Percentiles rank a stretch among this genome's conserved stretches.
These are phyloP conservation scores for Skeletonema grethae DNA, from an alignment of 108 stramenopile species.

Conservation along the genomic window DNA sequence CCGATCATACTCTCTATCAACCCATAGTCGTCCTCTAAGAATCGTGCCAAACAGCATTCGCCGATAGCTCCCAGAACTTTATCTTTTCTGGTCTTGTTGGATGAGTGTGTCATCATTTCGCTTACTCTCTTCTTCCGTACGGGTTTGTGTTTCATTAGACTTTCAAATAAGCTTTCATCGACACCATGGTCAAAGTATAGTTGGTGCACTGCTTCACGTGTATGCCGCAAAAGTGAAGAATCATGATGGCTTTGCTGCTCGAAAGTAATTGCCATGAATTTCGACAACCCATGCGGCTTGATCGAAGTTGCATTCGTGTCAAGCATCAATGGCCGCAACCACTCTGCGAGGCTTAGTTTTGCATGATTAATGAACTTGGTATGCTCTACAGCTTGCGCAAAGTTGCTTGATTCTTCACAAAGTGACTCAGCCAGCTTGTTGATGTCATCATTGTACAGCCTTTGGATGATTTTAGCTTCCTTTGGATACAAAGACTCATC, in stretches of 20 bases:
- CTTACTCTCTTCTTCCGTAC: not conserved
- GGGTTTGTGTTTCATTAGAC: not conserved
- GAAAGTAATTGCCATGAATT: constrained; percentile 2
- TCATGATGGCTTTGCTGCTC: not conserved
- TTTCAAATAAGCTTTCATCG: not conserved
- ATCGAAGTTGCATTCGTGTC: not conserved
- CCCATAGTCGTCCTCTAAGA: constrained; percentile 9
- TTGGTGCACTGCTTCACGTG: not conserved
- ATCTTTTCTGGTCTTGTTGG: not conserved
- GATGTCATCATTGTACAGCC: constrained; percentile 5
- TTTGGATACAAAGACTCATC: not conserved
- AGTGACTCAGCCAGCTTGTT: constrained; percentile 10
- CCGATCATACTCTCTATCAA: constrained; percentile 15
- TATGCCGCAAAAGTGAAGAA: not conserved
- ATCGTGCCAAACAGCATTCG: constrained; percentile 24
- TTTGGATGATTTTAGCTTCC: constrained; percentile 1
- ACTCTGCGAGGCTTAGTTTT: not conserved
- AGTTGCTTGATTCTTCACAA: constrained; percentile 8
- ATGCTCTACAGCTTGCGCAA: not conserved
- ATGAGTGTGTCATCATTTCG: not conserved
- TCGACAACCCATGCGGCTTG: not conserved
- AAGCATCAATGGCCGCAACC: not conserved
- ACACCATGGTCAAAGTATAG: constrained; percentile 15
- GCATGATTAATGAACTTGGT: not conserved
- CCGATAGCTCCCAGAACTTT: not conserved